These are phyloP conservation scores for Dactylorhiza incarnata DNA, from an alignment of 106 monocot genomes.

Conservation along the genomic window DNA sequence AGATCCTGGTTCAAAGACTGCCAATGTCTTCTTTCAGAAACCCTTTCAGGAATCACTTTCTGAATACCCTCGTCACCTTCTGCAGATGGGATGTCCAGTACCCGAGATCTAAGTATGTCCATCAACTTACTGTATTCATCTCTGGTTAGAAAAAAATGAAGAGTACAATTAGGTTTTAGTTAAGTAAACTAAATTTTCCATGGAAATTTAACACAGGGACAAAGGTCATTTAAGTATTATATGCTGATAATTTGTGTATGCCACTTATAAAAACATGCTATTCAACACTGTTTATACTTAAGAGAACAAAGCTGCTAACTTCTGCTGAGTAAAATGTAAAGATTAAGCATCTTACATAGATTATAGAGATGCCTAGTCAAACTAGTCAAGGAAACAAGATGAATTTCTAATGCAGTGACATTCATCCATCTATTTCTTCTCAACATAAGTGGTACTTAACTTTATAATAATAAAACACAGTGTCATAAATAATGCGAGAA, in stretches of 20 bases:
- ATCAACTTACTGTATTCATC: conserved; percentile 60
- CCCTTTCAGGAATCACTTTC: conserved; percentile 15
- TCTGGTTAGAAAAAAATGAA: conserved; percentile 25
- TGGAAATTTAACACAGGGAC: neutral
- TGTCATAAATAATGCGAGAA: neutral
- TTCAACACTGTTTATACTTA: neutral
- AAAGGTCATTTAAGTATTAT: neutral
- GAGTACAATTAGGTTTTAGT: neutral
- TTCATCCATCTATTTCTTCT: neutral
- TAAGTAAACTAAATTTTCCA: neutral
- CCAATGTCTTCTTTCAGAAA: conserved; percentile 12
- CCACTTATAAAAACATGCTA: neutral
- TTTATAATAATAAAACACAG: neutral
- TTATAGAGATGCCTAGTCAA: neutral
- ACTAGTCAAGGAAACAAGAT: neutral
- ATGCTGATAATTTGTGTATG: neutral
- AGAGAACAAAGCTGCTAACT: neutral
- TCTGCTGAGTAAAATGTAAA: neutral
- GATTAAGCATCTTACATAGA: neutral
- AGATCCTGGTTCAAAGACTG: conserved; percentile 4
- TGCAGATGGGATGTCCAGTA: conserved; percentile 26
- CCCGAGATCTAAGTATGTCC: conserved; percentile 63
- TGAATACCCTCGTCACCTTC: conserved; percentile 13
- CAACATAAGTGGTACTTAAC: neutral
- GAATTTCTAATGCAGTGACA: neutral